phyloP scores from a whole-genome alignment of 768 basidiomycete species.

The Trametes cingulata region DNA sequence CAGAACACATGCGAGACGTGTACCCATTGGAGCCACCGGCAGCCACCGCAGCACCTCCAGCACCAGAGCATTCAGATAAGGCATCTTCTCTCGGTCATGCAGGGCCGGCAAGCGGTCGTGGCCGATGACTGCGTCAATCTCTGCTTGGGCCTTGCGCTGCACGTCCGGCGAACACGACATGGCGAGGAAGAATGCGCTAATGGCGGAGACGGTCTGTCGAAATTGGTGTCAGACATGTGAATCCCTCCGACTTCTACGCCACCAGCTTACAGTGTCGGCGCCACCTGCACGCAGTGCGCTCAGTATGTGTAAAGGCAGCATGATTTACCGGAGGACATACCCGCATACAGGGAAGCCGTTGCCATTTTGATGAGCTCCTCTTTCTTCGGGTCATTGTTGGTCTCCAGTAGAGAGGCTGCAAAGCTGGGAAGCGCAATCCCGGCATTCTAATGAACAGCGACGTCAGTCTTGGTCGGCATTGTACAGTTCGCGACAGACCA shows the following conservation, averaged over 20 bases:
- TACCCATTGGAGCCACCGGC: conserved; percentile 37
- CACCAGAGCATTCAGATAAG: conserved; percentile 29
- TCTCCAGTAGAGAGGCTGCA: conserved; percentile 18
- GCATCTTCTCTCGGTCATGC: conserved; percentile 21
- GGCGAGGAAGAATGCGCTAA: conserved; percentile 28
- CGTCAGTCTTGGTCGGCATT: not conserved
- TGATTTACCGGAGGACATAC: not conserved
- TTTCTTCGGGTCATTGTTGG: not conserved
- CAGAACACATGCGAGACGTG: not conserved
- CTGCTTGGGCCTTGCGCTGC: conserved; percentile 41
- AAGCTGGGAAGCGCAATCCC: conserved; percentile 25
- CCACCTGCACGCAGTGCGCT: conserved; percentile 9
- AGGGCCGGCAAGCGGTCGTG: conserved; percentile 47
- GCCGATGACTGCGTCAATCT: conserved; percentile 37
- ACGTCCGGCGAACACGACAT: conserved; percentile 40
- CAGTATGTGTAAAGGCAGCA: not conserved
- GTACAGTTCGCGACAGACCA: conserved; percentile 27
- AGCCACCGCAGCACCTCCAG: conserved; percentile 39
- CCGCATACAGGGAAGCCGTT: conserved; percentile 19
- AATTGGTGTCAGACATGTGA: not conserved
- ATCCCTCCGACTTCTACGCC: too few species aligned
- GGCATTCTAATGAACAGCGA: conserved; percentile 11
- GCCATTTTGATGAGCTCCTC: conserved; percentile 22
- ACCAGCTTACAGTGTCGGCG: conserved; percentile 22
- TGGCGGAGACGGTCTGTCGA: conserved; percentile 35